Base-by-base conservation (phyloP, 257 asterid species). In the Lavandula angustifolia region DNA sequence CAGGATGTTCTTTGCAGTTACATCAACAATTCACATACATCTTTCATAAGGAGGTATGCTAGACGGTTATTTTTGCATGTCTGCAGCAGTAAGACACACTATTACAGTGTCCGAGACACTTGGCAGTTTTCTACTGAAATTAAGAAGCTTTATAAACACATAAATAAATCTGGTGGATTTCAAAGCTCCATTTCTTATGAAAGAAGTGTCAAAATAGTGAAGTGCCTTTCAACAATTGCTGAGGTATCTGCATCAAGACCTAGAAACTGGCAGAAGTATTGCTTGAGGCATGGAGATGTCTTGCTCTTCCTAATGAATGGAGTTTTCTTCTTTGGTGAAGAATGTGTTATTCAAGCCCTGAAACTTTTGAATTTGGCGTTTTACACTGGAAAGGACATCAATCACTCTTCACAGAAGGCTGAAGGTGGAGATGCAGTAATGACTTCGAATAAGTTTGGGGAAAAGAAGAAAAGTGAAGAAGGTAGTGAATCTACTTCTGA, bases 1-100 rank as follows among this genome's bases (percentile, higher is more conserved):
- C 99, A 90, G 81, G 99, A 94, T 74, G 92, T 87, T 67, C 87
- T 94, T 64, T 94, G 99, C 86, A 82, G 92, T 77, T 94, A 94
- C 77, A 94, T 94, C 79, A 94, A 90, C 84, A 90, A 94, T 73
- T 84, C 92, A 3, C 85, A 87, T 72, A 94, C 99, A 38, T 66
- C 89, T 12, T 87, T 83, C 50, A 88, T 94, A 61, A 90, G 97
- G 68, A 88, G 99, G 80, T 90, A 87, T 47, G 99, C 97, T 32
- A 85, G 99, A 81, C 85, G 96, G 81, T 82, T 94, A 69, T 90
- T 94, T 82, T 84, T 94, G 79, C 97, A 94, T 78, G 84, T 94
- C 9, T 90, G 99, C 74, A 97, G 96, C 66, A 90, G 99, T 72
- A 94, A 94, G 89, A 94, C 99, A 18, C 96, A 87, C 61, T 94